A percentile compares a stretch with the other conserved stretches of the same genome.
Conservation (phyloP, 2,329 filamentous ascomycete genomes). For the Macrophomina phaseolina region DNA sequence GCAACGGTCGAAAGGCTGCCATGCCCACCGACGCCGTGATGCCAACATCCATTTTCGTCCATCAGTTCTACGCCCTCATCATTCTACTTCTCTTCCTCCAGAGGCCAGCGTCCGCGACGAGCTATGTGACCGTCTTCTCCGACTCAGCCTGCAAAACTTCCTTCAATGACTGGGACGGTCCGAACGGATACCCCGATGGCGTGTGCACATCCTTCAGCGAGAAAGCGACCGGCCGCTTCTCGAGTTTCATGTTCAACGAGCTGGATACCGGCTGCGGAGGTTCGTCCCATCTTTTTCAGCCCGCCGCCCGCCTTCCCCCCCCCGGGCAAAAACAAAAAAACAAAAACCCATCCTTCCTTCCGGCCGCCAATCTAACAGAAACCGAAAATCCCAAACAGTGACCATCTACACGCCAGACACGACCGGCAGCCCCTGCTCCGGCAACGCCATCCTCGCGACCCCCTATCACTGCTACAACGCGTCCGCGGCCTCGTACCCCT, state of each 20-base stretch:
- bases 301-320: too few relatives aligned
- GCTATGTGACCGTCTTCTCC: conserved; percentile 10
- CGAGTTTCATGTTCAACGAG: conserved; percentile 13
- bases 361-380: too few relatives aligned
- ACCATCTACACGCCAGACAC: conserved; percentile 23
- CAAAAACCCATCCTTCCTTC: not conserved
- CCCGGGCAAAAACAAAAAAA: too few relatives aligned
- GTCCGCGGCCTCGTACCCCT: not conserved
- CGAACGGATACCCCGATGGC: conserved; percentile 21
- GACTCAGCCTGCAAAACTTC: conserved; percentile 18
- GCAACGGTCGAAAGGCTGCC: not conserved
- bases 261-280: conserved; percentile 21
- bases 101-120: not conserved
- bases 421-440: conserved; percentile 2
- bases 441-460: not conserved
- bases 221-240: conserved; percentile 2
- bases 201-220: conserved; percentile 5
- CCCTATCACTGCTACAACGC: conserved; percentile 15
- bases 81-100: not conserved
- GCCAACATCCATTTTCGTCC: not conserved
- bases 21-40: not conserved
- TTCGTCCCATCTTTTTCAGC: not conserved
- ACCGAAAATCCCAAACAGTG: not conserved
- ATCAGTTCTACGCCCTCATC: not conserved
- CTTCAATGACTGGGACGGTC: conserved; percentile 13